Percentiles rank a stretch among this genome's conserved stretches.
phyloP scores from a whole-genome alignment of 2,329 filamentous ascomycete genomes.

The Metarhizium album region DNA sequence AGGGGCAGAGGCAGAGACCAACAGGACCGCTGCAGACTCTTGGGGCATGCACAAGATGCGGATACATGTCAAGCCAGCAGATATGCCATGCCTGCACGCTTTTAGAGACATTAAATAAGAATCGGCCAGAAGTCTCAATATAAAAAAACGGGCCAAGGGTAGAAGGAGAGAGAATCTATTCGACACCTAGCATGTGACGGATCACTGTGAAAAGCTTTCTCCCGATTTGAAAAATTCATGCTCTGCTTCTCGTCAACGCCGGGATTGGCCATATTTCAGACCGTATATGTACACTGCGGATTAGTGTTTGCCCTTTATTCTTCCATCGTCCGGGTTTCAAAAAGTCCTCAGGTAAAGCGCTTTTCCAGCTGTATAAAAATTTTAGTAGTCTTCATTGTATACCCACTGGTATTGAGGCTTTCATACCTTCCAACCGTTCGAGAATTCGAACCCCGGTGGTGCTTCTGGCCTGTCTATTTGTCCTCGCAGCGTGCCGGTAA shows the following conservation, averaged over 20 bases:
- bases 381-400: not conserved
- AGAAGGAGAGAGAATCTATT: not conserved
- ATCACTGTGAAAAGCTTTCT: not conserved
- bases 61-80: slow-evolving; percentile 89
- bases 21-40: slow-evolving; percentile 55
- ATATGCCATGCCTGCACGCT: slow-evolving; percentile 91
- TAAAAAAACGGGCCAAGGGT: slow-evolving; percentile 16
- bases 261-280: not conserved
- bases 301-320: not conserved
- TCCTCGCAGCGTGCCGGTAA: slow-evolving; percentile 48
- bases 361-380: slow-evolving; percentile 39
- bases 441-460: slow-evolving; percentile 49
- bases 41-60: slow-evolving; percentile 76
- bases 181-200: not conserved
- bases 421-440: slow-evolving; percentile 53
- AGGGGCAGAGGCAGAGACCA: slow-evolving; percentile 12
- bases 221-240: not conserved
- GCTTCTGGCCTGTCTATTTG: slow-evolving; percentile 45
- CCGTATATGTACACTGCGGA: slow-evolving; percentile 10
- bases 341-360: slow-evolving; percentile 31
- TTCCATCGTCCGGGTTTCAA: slow-evolving; percentile 1
- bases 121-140: slow-evolving; percentile 47
- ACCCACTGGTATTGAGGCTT: not conserved
- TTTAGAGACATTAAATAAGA: slow-evolving; percentile 84
- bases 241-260: not conserved